Conservation (phyloP, 2,329 filamentous ascomycete genomes). For the Hymenoscyphus repandus region DNA sequence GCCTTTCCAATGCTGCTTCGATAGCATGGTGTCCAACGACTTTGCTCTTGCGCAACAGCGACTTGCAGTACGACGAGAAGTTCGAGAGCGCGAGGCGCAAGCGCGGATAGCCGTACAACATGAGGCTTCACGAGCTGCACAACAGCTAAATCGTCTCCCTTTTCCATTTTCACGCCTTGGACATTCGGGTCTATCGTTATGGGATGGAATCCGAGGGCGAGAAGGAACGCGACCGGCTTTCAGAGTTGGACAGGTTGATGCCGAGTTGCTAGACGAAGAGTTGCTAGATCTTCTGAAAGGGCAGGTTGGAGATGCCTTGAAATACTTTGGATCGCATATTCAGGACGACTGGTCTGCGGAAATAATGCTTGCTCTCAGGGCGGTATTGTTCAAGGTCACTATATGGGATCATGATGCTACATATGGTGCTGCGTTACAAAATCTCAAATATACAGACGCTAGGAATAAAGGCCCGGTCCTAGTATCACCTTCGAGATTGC, state of each 20-base stretch:
- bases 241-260: slow-evolving; percentile 92
- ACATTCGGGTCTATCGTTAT: slow-evolving; percentile 45
- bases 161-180: slow-evolving; percentile 58
- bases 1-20: slow-evolving; percentile 1
- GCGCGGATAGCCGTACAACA: slow-evolving; percentile 47
- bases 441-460: slow-evolving; percentile 84
- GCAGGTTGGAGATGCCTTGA: slow-evolving; percentile 82
- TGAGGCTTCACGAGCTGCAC: slow-evolving; percentile 48
- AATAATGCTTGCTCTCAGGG: slow-evolving; percentile 71
- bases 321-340: slow-evolving; percentile 75
- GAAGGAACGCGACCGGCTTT: slow-evolving; percentile 81
- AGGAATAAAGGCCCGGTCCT: slow-evolving; percentile 58
- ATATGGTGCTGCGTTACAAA: slow-evolving; percentile 90
- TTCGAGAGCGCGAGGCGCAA: slow-evolving; percentile 63
- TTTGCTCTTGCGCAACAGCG: slow-evolving; percentile 89
- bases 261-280: slow-evolving; percentile 91
- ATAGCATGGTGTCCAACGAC: slow-evolving; percentile 33
- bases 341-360: slow-evolving; percentile 85
- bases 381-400: slow-evolving; percentile 85
- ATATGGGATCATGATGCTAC: slow-evolving; percentile 96
- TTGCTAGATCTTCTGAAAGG: slow-evolving; percentile 77
- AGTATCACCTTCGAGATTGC: slow-evolving; percentile 68
- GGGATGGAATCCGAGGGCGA: slow-evolving; percentile 67
- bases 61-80: slow-evolving; percentile 72
- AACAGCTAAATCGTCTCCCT: slow-evolving; percentile 52